These are phyloP conservation scores for Mucor sp. DNA, from an alignment of 371 early-diverging fungal genomes.

Conservation along the genomic window DNA sequence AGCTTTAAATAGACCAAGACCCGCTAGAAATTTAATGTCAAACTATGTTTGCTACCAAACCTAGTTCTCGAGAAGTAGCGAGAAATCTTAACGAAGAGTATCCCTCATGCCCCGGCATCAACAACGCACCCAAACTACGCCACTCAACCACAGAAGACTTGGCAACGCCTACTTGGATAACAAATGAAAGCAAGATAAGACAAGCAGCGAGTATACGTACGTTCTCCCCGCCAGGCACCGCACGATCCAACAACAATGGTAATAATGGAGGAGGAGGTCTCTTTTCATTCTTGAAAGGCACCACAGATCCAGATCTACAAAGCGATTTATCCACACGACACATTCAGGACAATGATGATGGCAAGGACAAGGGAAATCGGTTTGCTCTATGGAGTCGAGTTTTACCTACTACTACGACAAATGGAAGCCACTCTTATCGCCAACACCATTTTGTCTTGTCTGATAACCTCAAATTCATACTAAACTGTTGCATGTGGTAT, in stretches of 20 bases:
- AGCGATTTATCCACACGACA: constrained; percentile 35
- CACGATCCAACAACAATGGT: not conserved
- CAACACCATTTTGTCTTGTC: constrained; percentile 31
- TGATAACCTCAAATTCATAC: constrained; percentile 41
- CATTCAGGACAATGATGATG: constrained; percentile 7
- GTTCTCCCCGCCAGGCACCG: not conserved
- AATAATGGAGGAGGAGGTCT: not conserved
- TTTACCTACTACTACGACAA: not conserved
- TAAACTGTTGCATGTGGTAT: constrained; percentile 75
- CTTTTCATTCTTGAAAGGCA: not conserved
- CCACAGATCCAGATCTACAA: not conserved
- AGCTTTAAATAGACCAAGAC: too few species aligned
- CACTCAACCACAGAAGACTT: not conserved
- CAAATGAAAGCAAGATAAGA: not conserved
- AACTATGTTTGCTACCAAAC: constrained; percentile 9
- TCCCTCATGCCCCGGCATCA: not conserved
- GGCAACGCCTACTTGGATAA: not conserved
- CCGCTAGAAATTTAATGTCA: not conserved
- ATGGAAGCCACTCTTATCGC: not conserved
- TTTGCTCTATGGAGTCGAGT: constrained; percentile 16
- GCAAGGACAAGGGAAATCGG: constrained; percentile 8
- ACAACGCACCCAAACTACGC: constrained; percentile 6
- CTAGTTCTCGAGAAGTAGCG: constrained; percentile 5
- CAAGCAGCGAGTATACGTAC: not conserved
- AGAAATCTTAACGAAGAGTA: constrained; percentile 1